A percentile compares a stretch with the other conserved stretches of the same genome.
Evolutionary conservation across 2,329 filamentous ascomycete species (phyloP).

Genomic region (Magnaporthiopsis incrustans): DNA sequence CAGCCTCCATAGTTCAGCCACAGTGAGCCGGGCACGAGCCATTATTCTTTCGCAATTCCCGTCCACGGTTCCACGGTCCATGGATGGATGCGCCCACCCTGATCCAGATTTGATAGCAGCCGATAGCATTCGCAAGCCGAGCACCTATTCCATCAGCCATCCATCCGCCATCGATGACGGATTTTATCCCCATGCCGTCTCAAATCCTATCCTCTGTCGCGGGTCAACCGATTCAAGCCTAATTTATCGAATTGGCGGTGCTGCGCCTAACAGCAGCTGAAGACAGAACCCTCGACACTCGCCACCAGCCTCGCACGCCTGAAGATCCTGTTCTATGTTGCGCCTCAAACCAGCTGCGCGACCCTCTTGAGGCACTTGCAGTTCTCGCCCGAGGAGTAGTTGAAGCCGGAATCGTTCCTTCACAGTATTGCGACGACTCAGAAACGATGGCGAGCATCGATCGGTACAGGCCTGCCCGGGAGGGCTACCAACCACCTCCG

Average conservation of each 20-base stretch:
- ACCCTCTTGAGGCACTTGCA: neutral
- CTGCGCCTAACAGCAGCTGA: neutral
- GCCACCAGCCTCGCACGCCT: neutral
- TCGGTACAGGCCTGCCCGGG: slow-evolving; percentile 44
- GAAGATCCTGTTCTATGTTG: neutral
- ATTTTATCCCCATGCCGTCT: neutral
- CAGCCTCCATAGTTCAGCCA: neutral
- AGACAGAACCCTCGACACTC: neutral
- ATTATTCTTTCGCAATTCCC: too few species aligned
- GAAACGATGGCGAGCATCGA: slow-evolving; percentile 52
- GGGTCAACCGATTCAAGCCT: neutral
- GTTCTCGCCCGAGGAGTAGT: too few species aligned
- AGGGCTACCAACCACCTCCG: slow-evolving; percentile 48
- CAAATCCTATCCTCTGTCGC: neutral
- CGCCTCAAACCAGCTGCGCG: neutral
- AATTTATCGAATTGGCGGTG: neutral
- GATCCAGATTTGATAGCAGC: neutral
- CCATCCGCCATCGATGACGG: neutral
- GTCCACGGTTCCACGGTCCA: too few species aligned
- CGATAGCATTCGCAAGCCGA: neutral
- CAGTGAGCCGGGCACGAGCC: neutral
- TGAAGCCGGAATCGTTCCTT: neutral
- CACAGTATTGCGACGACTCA: neutral
- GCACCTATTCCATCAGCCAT: neutral
- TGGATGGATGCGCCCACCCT: too few species aligned